phyloP scores from a whole-genome alignment of 164 flowering plant genomes.

The Chimonanthus praecox region DNA sequence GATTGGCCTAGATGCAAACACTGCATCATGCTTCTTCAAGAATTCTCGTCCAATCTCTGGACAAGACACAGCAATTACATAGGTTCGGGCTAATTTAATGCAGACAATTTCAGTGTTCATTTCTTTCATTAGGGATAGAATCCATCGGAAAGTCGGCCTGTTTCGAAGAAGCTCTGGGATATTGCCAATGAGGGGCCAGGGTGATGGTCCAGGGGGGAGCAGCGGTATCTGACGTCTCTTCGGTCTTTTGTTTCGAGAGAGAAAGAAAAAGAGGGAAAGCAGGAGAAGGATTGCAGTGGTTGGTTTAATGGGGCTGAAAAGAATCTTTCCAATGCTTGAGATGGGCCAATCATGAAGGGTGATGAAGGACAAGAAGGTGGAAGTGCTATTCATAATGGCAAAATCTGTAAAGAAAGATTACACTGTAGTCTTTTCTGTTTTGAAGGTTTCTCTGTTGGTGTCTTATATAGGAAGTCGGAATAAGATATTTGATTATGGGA shows the following conservation, averaged over 20 bases:
- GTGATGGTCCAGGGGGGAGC: not conserved
- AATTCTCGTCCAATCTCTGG: slow-evolving; percentile 26
- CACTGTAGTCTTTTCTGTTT: too few relatives aligned
- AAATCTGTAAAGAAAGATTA: too few relatives aligned
- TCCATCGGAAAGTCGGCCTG: slow-evolving; percentile 27
- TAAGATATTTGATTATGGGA: too few relatives aligned
- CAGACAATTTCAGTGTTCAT: slow-evolving; percentile 20
- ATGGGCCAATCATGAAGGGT: not conserved
- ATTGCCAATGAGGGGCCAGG: not conserved
- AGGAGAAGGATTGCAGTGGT: too few relatives aligned
- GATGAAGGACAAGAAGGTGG: not conserved
- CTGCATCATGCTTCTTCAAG: slow-evolving; percentile 26
- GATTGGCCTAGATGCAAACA: slow-evolving; percentile 27
- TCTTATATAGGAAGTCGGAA: too few relatives aligned
- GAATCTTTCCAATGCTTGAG: not conserved
- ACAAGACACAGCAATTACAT: slow-evolving; percentile 23
- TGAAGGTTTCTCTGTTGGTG: too few relatives aligned
- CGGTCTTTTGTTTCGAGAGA: not conserved
- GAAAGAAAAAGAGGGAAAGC: slow-evolving; percentile 11
- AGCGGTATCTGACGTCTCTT: not conserved
- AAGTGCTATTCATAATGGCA: slow-evolving; percentile 7
- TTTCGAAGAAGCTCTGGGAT: slow-evolving; percentile 14
- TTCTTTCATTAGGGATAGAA: not conserved
- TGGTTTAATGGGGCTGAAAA: slow-evolving; percentile 6
- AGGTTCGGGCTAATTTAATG: slow-evolving; percentile 16